Conservation (phyloP, 2,329 filamentous ascomycete genomes). For the Phaeosphaeriaceae sp. region DNA sequence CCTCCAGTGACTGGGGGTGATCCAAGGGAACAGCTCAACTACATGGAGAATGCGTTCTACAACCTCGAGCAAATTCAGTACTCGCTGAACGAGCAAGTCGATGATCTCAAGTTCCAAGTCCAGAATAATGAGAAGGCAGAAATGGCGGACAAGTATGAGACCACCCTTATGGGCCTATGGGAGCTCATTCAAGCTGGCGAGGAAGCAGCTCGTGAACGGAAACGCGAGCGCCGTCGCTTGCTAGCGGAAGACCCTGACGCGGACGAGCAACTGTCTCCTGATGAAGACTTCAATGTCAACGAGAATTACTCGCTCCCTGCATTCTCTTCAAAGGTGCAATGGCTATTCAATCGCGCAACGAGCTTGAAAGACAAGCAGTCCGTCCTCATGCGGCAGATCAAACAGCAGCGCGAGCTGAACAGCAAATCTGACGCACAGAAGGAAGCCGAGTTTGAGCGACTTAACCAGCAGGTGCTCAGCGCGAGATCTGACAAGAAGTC, state of each 20-base stretch:
- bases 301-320: conserved; percentile 76
- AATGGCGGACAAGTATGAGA: conserved; percentile 56
- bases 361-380: conserved; percentile 85
- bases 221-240: conserved; percentile 42
- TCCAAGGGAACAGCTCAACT: conserved; percentile 72
- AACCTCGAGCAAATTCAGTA: conserved; percentile 48
- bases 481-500: conserved; percentile 44
- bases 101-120: conserved; percentile 31
- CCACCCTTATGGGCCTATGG: conserved; percentile 61
- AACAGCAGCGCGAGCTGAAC: conserved; percentile 93
- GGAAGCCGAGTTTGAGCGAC: conserved; percentile 48
- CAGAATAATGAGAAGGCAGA: conserved; percentile 26
- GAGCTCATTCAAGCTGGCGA: conserved; percentile 58
- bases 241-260: conserved; percentile 64
- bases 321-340: conserved; percentile 81
- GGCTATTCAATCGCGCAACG: conserved; percentile 78
- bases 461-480: conserved; percentile 52
- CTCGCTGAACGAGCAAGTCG: conserved; percentile 37
- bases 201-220: conserved; percentile 50
- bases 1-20: conserved; percentile 65
- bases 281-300: conserved; percentile 65
- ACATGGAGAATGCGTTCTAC: conserved; percentile 69
- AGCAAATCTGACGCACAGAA: conserved; percentile 75
- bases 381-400: conserved; percentile 89
- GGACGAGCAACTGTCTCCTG: conserved; percentile 67